Evolutionary conservation across 1,284 basidiomycete genomes (phyloP), one percentile per base, ranked within the genome.

Genomic region (Ganoderma resinaceum): DNA sequence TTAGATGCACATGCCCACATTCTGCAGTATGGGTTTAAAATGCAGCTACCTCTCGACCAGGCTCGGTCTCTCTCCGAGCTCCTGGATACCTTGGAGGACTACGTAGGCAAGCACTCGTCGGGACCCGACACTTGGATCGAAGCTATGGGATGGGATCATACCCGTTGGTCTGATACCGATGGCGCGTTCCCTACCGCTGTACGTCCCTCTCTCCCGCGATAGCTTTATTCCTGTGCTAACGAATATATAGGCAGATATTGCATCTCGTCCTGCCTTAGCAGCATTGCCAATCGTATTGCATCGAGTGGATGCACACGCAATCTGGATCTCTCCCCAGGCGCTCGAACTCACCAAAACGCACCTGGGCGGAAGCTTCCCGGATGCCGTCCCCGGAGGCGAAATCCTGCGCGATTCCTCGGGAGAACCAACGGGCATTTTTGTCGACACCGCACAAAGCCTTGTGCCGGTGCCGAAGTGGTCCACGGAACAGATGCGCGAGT

Each of bases 131-230:
- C 79, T 4, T 97, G 95, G 95, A 88, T 98, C 65, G 83, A 91
- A 74, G 96, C 95, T 3, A 88, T 93, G 82, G 96, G 96, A 6
- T 98, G 96, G 96, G 95, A 98, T 77, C 96, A 98, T 79, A 97
- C 93, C 5, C 84, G 86, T 67, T 93, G 91, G 91, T 73, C 85
- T 1, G 87, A 76, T 64, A 77, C 77, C 49, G 64, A 84, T 23
- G 81, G 86, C 33, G 79, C 84, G 35, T 97, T 96, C 75, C 96
- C 96, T 0, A 92, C 87, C 31, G 92, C 94, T 5, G 95, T 95
- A 73, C 62, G 89, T 78, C 16, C 38, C 2, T 29, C 5, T 40
- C 23, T 55, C 31, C 16, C 11, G 11, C 20, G 23, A 2, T 3
- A 26, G 29, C 7, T 23, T 26, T 23, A 18, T 40, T 42, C 26